Percentiles rank a stretch among this genome's conserved stretches.
phyloP scores from a whole-genome alignment of 2,329 filamentous ascomycete genomes.

The Stemphylium lycopersici region DNA sequence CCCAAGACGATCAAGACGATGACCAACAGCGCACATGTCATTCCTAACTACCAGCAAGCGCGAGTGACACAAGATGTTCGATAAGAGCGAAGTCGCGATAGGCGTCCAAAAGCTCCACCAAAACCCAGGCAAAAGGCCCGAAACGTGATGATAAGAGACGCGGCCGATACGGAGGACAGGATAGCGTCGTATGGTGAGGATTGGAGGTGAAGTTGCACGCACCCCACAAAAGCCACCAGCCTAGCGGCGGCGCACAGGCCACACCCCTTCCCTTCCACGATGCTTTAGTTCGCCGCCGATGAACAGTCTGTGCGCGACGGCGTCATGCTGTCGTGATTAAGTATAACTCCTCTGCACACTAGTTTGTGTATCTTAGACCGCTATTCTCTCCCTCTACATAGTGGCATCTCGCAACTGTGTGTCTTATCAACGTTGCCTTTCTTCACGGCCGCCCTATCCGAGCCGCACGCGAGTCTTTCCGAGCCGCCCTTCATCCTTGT shows the following conservation, averaged over 20 bases:
- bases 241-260: conserved; percentile 4
- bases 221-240: conserved; percentile 10
- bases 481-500: background rate
- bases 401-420: background rate
- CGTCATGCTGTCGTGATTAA: conserved; percentile 6
- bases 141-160: too few species aligned
- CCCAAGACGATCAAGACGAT: too few species aligned
- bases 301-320: background rate
- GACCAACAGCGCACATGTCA: too few species aligned
- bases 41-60: too few species aligned
- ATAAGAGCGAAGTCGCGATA: too few species aligned
- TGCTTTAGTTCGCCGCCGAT: background rate
- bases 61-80: too few species aligned
- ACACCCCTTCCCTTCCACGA: too few species aligned
- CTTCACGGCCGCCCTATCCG: background rate
- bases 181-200: too few species aligned
- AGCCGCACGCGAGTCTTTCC: background rate
- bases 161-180: too few species aligned
- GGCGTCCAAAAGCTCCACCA: too few species aligned
- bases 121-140: too few species aligned
- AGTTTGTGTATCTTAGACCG: background rate
- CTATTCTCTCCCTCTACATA: background rate
- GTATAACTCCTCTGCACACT: background rate
- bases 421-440: background rate
- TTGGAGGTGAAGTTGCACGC: conserved; percentile 1